These are phyloP conservation scores for Penicillium silybi DNA, from an alignment of 495 filamentous ascomycete species.

Conservation along the genomic window DNA sequence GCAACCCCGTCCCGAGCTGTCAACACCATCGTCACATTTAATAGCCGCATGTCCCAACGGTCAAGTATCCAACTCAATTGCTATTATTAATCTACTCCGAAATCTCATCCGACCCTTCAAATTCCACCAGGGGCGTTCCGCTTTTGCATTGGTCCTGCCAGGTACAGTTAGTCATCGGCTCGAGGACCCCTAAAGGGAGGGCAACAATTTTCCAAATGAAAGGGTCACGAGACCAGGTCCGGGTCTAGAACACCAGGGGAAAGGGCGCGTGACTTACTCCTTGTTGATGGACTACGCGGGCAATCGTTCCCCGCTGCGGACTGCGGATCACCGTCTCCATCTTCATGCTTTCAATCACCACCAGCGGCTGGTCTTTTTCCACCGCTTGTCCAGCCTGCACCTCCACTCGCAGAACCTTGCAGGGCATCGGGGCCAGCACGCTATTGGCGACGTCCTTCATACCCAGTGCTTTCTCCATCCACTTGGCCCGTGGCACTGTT, in stretches of 20 bases:
- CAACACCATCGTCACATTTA: not conserved
- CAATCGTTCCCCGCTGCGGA: conserved; percentile 75
- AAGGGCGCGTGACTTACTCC: conserved; percentile 63
- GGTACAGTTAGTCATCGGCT: conserved; percentile 23
- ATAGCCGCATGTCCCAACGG: not conserved
- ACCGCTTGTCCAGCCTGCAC: conserved; percentile 77
- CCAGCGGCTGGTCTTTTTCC: conserved; percentile 79
- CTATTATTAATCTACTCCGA: not conserved
- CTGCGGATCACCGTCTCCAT: conserved; percentile 98
- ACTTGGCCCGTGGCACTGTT: conserved; percentile 61
- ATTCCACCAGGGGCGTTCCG: conserved; percentile 55
- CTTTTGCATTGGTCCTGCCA: conserved; percentile 56
- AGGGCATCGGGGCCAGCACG: conserved; percentile 90
- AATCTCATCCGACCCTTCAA: conserved; percentile 21
- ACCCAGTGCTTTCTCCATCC: conserved; percentile 84
- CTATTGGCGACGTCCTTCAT: conserved; percentile 76
- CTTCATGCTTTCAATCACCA: conserved; percentile 99
- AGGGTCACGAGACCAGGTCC: not conserved
- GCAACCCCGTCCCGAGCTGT: not conserved
- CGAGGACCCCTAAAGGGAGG: not conserved
- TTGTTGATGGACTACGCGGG: conserved; percentile 76
- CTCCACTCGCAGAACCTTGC: conserved; percentile 84
- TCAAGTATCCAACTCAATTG: not conserved
- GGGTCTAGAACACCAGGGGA: conserved; percentile 5
- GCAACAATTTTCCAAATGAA: not conserved